Percentiles rank a stretch among this genome's conserved stretches.
phyloP scores from a whole-genome alignment of 1,284 basidiomycete genomes.

The Ceratobasidium sp. region DNA sequence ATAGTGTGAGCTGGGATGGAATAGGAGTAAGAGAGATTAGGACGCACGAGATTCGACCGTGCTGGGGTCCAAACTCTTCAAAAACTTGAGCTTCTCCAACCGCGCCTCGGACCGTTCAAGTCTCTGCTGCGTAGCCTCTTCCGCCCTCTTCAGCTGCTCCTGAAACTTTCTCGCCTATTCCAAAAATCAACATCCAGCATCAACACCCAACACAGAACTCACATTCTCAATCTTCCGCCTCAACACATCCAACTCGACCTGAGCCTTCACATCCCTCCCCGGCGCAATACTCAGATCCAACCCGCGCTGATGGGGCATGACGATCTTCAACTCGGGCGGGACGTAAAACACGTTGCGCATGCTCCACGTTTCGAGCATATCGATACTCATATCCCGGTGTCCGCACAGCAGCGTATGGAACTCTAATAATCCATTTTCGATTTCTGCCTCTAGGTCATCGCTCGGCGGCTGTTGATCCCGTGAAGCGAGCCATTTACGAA shows the following conservation, averaged over 20 bases:
- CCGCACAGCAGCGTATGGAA: conserved; percentile 50
- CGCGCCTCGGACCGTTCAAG: conserved; percentile 30
- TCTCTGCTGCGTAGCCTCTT: conserved; percentile 38
- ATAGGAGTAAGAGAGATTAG: background rate
- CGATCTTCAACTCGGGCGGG: conserved; percentile 46
- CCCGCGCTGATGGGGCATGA: conserved; percentile 50
- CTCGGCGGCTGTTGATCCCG: conserved; percentile 34
- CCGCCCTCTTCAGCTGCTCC: conserved; percentile 45
- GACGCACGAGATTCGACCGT: conserved; percentile 43
- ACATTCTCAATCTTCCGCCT: conserved; percentile 49
- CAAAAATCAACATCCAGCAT: conserved; percentile 14
- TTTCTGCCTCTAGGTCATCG: conserved; percentile 34
- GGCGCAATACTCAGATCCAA: conserved; percentile 45
- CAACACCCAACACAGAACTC: conserved; percentile 15
- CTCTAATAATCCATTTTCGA: conserved; percentile 46
- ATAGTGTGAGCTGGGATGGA: background rate
- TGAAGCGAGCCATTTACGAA: conserved; percentile 46
- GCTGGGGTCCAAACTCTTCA: conserved; percentile 37
- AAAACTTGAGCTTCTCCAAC: conserved; percentile 41
- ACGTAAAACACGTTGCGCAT: conserved; percentile 50
- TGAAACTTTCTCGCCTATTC: conserved; percentile 48
- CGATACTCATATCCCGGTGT: conserved; percentile 50
- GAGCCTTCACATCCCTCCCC: conserved; percentile 45
- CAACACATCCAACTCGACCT: conserved; percentile 46
- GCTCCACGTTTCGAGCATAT: conserved; percentile 50